These are phyloP conservation scores for Sutorius eximius DNA, from an alignment of 1,284 basidiomycete species.

Conservation along the genomic window DNA sequence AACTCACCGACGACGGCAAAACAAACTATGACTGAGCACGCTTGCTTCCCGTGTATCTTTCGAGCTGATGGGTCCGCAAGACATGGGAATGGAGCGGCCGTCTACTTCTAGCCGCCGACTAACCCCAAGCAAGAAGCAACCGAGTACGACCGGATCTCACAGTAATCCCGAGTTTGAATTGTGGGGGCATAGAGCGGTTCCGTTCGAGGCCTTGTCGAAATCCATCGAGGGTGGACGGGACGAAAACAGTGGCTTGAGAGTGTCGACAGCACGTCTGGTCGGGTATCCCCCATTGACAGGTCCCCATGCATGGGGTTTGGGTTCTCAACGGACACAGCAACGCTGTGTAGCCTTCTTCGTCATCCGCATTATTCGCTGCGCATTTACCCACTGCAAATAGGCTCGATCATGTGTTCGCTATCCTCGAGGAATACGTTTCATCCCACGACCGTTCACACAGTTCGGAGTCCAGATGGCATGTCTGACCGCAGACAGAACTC, in stretches of 20 bases:
- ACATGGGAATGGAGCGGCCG: neutral
- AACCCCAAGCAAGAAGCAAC: neutral
- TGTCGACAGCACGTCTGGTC: neutral
- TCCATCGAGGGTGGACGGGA: neutral
- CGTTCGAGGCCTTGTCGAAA: neutral
- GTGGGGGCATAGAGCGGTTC: neutral
- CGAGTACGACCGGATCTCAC: neutral
- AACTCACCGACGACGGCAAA: neutral
- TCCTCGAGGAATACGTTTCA: neutral
- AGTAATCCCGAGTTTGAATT: neutral
- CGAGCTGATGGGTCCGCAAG: neutral
- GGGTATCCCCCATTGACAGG: too few species aligned
- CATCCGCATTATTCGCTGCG: neutral
- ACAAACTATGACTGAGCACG: neutral
- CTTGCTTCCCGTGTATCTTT: neutral
- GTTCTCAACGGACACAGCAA: too few species aligned
- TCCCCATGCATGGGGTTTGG: too few species aligned
- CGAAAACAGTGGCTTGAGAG: neutral
- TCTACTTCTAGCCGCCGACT: neutral
- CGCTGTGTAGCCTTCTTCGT: neutral
- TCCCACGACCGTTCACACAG: conserved; percentile 7
- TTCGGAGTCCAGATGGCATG: neutral
- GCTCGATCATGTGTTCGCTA: neutral
- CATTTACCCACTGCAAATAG: neutral
- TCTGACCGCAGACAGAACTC: neutral